Percentiles rank a stretch among this genome's conserved stretches.
Conservation (phyloP, 805 yeast species). For the Suhomyces xylopsoci region DNA sequence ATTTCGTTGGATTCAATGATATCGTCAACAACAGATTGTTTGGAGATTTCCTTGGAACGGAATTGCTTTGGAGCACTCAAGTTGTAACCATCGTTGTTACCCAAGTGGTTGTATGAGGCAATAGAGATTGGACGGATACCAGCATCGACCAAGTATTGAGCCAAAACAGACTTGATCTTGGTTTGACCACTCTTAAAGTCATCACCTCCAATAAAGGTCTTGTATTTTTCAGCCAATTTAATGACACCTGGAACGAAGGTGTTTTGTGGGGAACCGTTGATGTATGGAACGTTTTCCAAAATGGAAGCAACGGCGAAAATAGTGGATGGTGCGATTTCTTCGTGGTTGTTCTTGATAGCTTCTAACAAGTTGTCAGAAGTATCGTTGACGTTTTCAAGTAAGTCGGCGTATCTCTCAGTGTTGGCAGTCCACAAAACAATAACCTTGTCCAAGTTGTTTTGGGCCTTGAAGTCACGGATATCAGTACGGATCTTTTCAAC, state of each 20-base stretch:
- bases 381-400: constrained; percentile 80
- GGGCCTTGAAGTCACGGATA: constrained; percentile 70
- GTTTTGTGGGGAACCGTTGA: constrained; percentile 96
- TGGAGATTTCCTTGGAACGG: constrained; percentile 92
- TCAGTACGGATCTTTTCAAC: constrained; percentile 84
- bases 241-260: constrained; percentile 95
- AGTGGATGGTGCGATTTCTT: constrained; percentile 89
- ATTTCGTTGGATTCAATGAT: constrained; percentile 84
- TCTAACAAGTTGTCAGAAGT: constrained; percentile 75
- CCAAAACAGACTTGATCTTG: constrained; percentile 91
- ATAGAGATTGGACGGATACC: constrained; percentile 93
- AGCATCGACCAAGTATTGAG: constrained; percentile 94
- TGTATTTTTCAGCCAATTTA: constrained; percentile 77
- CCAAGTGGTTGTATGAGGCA: constrained; percentile 94
- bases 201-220: constrained; percentile 89
- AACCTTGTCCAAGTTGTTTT: constrained; percentile 77
- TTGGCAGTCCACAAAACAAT: constrained; percentile 96
- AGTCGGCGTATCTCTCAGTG: constrained; percentile 87
- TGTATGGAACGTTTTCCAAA: constrained; percentile 83
- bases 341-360: constrained; percentile 74
- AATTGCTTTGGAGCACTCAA: constrained; percentile 89
- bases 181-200: constrained; percentile 98
- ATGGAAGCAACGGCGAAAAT: constrained; percentile 91
- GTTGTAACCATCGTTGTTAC: constrained; percentile 94
- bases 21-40: constrained; percentile 90